A percentile compares a stretch with the other conserved stretches of the same genome.
These are phyloP conservation scores for Penicillium subrubescens DNA, from an alignment of 495 filamentous ascomycete genomes.

Conservation along the genomic window DNA sequence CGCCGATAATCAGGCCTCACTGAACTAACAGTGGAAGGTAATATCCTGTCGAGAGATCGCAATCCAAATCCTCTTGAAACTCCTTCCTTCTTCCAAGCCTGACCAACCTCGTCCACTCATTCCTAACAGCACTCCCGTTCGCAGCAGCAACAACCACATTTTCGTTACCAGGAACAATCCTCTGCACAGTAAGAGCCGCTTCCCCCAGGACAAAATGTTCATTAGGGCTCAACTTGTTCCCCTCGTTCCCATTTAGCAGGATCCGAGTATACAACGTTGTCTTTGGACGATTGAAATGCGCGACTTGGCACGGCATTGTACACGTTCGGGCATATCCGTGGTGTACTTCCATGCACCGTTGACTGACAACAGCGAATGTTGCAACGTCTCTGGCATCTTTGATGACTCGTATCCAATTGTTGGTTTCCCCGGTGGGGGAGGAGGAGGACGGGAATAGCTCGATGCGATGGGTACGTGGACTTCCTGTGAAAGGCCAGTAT, in stretches of 20 bases:
- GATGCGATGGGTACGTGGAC: background rate
- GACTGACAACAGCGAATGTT: slow-evolving; percentile 8
- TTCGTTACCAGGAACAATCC: background rate
- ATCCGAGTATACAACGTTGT: background rate
- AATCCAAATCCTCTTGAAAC: background rate
- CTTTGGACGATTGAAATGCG: background rate
- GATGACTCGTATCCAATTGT: slow-evolving; percentile 11
- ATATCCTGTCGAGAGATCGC: background rate
- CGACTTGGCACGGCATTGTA: background rate
- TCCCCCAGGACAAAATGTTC: background rate
- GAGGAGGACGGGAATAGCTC: background rate
- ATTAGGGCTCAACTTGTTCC: background rate
- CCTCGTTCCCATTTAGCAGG: background rate
- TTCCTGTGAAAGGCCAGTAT: slow-evolving; percentile 12
- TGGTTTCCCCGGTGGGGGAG: background rate
- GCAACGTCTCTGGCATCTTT: background rate
- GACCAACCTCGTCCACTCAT: background rate
- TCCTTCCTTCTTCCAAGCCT: background rate
- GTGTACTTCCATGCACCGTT: slow-evolving; percentile 1
- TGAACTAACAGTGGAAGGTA: background rate
- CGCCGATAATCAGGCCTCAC: background rate
- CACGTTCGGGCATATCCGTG: background rate
- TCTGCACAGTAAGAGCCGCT: background rate
- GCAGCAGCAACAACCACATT: background rate
- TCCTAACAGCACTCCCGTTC: background rate